These are phyloP conservation scores for Rhododendron simsii DNA, from an alignment of 148 eudicot species.

Conservation along the genomic window DNA sequence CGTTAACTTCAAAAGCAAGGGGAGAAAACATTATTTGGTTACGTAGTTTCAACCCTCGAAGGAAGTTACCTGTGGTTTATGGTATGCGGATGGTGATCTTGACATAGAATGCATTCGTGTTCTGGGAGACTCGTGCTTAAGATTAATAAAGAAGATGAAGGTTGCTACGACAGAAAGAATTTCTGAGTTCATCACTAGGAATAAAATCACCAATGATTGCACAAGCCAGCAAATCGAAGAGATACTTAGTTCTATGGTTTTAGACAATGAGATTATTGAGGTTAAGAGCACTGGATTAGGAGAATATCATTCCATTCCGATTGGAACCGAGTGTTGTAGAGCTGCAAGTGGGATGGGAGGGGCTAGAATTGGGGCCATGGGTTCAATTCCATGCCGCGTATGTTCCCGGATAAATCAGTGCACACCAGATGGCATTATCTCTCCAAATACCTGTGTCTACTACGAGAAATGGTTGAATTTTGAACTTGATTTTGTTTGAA, in stretches of 20 bases:
- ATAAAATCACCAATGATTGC: conserved; percentile 13
- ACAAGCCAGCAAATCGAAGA: conserved; percentile 38
- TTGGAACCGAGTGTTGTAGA: conserved; percentile 49
- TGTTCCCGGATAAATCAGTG: conserved; percentile 63
- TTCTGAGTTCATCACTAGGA: conserved; percentile 20
- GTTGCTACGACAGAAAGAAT: conserved; percentile 48
- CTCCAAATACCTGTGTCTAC: conserved; percentile 64
- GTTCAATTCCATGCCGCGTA: conserved; percentile 69
- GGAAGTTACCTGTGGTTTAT: conserved; percentile 66
- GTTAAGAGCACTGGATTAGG: conserved; percentile 67
- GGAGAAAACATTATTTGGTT: conserved; percentile 54
- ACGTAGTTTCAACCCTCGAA: conserved; percentile 62
- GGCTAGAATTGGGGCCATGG: conserved; percentile 38
- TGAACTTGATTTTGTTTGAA: not conserved
- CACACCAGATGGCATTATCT: conserved; percentile 63
- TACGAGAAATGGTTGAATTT: conserved; percentile 54
- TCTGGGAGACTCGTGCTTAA: conserved; percentile 24
- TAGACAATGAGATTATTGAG: conserved; percentile 52
- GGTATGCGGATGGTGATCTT: conserved; percentile 62
- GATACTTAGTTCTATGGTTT: conserved; percentile 47
- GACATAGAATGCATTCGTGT: conserved; percentile 30
- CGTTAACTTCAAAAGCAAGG: conserved; percentile 41
- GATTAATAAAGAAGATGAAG: conserved; percentile 20
- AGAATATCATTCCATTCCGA: conserved; percentile 49
- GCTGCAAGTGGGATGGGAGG: conserved; percentile 22